Percentiles rank a stretch among this genome's conserved stretches.
These are phyloP conservation scores for Aspergillus bertholletiae DNA, from an alignment of 495 filamentous ascomycete species.

Conservation along the genomic window DNA sequence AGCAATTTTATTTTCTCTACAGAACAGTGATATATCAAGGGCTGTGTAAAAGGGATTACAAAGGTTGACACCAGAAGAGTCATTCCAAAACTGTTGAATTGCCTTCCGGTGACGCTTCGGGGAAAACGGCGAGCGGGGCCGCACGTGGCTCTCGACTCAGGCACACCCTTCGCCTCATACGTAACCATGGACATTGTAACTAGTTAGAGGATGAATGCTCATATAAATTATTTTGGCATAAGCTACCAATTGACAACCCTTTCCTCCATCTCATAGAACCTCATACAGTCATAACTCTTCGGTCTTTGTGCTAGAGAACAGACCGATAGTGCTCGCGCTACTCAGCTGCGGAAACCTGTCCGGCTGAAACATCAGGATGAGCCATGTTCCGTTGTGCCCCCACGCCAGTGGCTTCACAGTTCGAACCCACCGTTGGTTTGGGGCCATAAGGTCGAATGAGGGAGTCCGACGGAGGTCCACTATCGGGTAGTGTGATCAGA, in stretches of 20 bases:
- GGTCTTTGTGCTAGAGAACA: not conserved
- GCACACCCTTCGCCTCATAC: not conserved
- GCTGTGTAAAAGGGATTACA: not conserved
- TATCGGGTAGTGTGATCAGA: not conserved
- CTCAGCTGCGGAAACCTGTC: not conserved
- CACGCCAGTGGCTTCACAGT: not conserved
- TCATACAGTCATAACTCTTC: conserved; percentile 21
- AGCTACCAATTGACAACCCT: not conserved
- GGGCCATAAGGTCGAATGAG: not conserved
- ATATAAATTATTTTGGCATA: too few relatives aligned
- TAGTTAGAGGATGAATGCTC: too few relatives aligned
- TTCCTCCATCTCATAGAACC: conserved; percentile 5
- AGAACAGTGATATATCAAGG: not conserved
- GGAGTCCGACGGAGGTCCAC: not conserved
- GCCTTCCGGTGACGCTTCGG: not conserved
- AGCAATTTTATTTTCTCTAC: not conserved
- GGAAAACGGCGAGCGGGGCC: conserved; percentile 1
- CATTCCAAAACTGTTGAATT: not conserved
- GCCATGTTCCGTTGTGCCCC: not conserved
- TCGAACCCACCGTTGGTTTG: not conserved
- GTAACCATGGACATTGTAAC: not conserved
- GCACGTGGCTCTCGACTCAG: conserved; percentile 3
- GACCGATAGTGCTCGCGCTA: not conserved
- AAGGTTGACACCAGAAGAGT: not conserved
- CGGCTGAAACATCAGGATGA: not conserved